Conservation (phyloP, 73 alveolate species). For the Paramecium primaurelia region DNA sequence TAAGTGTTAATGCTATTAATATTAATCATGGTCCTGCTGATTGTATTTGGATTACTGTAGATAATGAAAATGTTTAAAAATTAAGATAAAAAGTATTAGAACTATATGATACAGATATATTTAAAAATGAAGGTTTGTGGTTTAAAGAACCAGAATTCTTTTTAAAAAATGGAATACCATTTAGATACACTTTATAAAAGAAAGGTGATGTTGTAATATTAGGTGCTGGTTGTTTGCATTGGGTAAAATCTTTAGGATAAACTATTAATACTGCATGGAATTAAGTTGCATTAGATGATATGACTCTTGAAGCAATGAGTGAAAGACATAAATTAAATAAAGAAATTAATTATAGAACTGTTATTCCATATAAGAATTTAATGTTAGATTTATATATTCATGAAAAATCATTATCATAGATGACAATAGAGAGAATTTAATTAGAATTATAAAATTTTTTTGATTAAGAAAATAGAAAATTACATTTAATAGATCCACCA, state of each 20-base stretch:
- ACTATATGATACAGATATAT: conserved; percentile 54
- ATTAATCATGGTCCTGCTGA: conserved; percentile 77
- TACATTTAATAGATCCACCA: background rate
- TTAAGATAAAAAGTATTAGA: conserved; percentile 54
- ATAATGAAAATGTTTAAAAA: conserved; percentile 29
- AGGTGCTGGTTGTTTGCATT: conserved; percentile 78
- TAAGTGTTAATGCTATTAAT: conserved; percentile 70
- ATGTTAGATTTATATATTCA: conserved; percentile 65
- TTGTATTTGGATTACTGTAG: conserved; percentile 70
- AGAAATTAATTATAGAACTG: conserved; percentile 56
- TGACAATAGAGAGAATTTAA: background rate
- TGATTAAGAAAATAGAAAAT: background rate
- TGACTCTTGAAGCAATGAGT: conserved; percentile 52
- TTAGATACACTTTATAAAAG: conserved; percentile 48
- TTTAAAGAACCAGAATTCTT: conserved; percentile 65
- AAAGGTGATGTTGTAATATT: conserved; percentile 70
- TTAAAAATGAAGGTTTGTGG: conserved; percentile 71
- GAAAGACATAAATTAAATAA: conserved; percentile 63
- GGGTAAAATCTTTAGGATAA: conserved; percentile 71
- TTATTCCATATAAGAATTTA: conserved; percentile 62
- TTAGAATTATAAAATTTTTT: background rate
- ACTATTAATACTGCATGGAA: conserved; percentile 80
- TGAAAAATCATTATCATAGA: conserved; percentile 11
- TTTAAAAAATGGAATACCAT: conserved; percentile 57
- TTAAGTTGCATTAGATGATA: conserved; percentile 59